Percentiles rank a stretch among this genome's conserved stretches.
phyloP scores from a whole-genome alignment of 495 filamentous ascomycete genomes.

The Talaromyces trachyspermus region DNA sequence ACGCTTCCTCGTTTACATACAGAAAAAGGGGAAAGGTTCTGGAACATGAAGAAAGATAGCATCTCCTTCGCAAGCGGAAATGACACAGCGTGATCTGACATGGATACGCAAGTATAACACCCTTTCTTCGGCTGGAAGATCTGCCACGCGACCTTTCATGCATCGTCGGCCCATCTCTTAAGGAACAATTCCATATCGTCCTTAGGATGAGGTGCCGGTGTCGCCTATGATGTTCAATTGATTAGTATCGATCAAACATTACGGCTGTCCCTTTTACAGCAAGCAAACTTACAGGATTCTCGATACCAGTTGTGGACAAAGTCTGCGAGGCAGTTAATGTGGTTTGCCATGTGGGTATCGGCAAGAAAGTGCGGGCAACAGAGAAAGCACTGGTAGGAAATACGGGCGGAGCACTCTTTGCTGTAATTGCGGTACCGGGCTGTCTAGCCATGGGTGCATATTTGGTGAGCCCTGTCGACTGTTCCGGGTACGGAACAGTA shows the following conservation, averaged over 20 bases:
- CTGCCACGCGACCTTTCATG: background rate
- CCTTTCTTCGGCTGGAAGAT: too few relatives aligned
- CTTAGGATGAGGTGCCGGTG: conserved; percentile 37
- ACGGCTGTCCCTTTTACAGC: background rate
- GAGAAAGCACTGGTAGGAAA: conserved; percentile 56
- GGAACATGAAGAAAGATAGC: too few relatives aligned
- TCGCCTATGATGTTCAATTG: conserved; percentile 20
- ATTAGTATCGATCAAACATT: background rate
- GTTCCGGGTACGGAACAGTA: conserved; percentile 51
- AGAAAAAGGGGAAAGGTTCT: too few relatives aligned
- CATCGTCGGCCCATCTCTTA: conserved; percentile 48
- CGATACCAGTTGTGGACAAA: conserved; percentile 45
- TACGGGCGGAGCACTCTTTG: conserved; percentile 44
- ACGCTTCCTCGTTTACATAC: too few relatives aligned
- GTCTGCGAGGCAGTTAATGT: conserved; percentile 56
- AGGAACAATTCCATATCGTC: conserved; percentile 54
- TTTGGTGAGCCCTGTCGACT: conserved; percentile 51
- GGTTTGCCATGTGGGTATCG: conserved; percentile 46
- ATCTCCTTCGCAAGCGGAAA: too few relatives aligned
- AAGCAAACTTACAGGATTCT: conserved; percentile 55
- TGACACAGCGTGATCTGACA: too few relatives aligned
- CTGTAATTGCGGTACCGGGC: conserved; percentile 58
- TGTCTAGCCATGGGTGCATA: conserved; percentile 69
- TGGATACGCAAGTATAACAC: too few relatives aligned
- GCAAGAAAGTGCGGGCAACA: conserved; percentile 51